Conservation (phyloP, 768 basidiomycete genomes). For the Rhodocollybia butyracea region DNA sequence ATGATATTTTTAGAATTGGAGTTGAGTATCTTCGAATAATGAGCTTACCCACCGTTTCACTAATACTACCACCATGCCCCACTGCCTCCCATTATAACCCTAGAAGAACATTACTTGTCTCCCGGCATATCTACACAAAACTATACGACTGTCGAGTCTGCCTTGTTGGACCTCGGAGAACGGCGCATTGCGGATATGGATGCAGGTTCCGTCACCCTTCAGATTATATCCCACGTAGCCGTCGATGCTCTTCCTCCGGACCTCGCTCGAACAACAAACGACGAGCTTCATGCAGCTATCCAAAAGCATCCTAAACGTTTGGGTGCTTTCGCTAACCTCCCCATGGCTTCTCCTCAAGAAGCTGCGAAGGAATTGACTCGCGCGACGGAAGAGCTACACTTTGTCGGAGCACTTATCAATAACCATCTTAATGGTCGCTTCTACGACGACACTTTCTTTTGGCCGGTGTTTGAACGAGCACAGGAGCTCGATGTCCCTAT, state of each 20-base stretch:
- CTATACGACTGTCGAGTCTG: background rate
- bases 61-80: background rate
- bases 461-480: slow-evolving; percentile 4
- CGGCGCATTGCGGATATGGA: background rate
- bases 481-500: slow-evolving; percentile 2
- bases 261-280: background rate
- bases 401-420: slow-evolving; percentile 2
- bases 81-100: background rate
- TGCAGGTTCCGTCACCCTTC: background rate
- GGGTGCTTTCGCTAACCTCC: background rate
- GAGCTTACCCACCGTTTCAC: too few relatives aligned
- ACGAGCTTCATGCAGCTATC: slow-evolving; percentile 2
- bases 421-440: slow-evolving; percentile 3
- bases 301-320: background rate
- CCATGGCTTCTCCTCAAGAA: background rate
- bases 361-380: background rate
- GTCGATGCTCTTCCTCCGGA: background rate
- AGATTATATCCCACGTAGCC: slow-evolving; percentile 1
- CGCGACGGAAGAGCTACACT: background rate
- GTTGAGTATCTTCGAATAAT: too few relatives aligned
- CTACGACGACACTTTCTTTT: slow-evolving; percentile 2
- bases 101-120: slow-evolving; percentile 1
- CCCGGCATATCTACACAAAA: background rate
- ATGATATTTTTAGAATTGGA: too few relatives aligned
- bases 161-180: background rate